phyloP scores from a whole-genome alignment of 1,139 yeast species.

The Scheffersomyces titani region DNA sequence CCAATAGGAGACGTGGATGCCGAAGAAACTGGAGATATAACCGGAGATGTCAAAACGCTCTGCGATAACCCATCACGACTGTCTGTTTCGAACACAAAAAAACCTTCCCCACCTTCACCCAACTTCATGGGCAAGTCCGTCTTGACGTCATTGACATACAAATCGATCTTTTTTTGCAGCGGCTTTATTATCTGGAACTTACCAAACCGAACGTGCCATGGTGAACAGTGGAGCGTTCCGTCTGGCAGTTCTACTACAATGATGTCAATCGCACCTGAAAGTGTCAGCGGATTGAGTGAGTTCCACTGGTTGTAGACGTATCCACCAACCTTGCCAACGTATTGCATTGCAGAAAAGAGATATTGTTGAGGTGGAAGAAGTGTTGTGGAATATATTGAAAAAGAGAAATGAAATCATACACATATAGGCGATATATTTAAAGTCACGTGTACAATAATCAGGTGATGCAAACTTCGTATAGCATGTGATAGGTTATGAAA shows the following conservation, averaged over 20 bases:
- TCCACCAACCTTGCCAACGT: conserved; percentile 93
- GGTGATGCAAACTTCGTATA: not conserved
- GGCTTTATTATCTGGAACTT: conserved; percentile 91
- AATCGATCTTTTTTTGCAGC: conserved; percentile 92
- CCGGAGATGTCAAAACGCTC: conserved; percentile 88
- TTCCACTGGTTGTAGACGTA: conserved; percentile 97
- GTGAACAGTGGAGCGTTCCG: conserved; percentile 83
- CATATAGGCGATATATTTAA: not conserved
- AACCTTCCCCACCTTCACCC: conserved; percentile 98
- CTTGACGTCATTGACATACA: conserved; percentile 78
- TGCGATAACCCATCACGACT: conserved; percentile 61
- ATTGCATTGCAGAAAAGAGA: conserved; percentile 63
- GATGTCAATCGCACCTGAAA: conserved; percentile 96
- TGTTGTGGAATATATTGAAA: not conserved
- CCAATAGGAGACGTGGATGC: conserved; percentile 56
- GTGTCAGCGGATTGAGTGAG: conserved; percentile 92
- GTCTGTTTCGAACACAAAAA: conserved; percentile 89
- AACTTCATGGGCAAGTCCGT: conserved; percentile 92
- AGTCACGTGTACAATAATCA: too few relatives aligned
- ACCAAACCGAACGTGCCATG: conserved; percentile 96
- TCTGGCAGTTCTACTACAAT: conserved; percentile 93
- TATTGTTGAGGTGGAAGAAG: not conserved
- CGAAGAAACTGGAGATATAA: conserved; percentile 76
- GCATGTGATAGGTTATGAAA: not conserved
- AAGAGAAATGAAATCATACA: not conserved